Percentiles rank a stretch among this genome's conserved stretches.
phyloP scores from a whole-genome alignment of 768 basidiomycete species.

The Crepidotus variabilis region DNA sequence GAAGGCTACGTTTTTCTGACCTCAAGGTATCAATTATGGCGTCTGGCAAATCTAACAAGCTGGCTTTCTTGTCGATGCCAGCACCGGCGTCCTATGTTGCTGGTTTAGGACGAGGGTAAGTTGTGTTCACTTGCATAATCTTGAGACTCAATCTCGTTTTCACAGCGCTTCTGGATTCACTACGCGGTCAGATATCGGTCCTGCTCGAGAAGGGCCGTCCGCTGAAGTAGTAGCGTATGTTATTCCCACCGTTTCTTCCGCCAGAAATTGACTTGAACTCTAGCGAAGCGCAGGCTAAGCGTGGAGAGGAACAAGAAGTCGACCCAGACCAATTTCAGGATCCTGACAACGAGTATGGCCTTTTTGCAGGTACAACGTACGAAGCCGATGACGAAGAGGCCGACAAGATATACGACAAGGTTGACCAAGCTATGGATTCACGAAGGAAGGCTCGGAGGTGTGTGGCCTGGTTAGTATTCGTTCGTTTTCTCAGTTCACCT shows the following conservation, averaged over 20 bases:
- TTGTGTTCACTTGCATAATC: conserved; percentile 5
- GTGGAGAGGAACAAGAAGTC: conserved; percentile 85
- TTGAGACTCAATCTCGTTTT: conserved; percentile 11
- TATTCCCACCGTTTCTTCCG: not conserved
- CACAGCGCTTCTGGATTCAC: conserved; percentile 93
- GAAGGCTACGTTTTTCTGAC: not conserved
- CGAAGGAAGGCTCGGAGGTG: conserved; percentile 77
- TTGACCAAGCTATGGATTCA: conserved; percentile 88
- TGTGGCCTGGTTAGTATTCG: conserved; percentile 42
- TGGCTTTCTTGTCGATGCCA: conserved; percentile 87
- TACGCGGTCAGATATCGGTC: conserved; percentile 97
- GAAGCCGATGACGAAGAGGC: conserved; percentile 98
- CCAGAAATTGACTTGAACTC: not conserved
- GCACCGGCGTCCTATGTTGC: conserved; percentile 97
- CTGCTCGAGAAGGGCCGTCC: conserved; percentile 91
- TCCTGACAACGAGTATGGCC: conserved; percentile 94
- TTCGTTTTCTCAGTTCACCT: conserved; percentile 23
- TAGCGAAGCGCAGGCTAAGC: conserved; percentile 81
- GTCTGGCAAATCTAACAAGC: conserved; percentile 64
- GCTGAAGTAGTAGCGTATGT: conserved; percentile 87
- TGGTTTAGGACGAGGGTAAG: conserved; percentile 95
- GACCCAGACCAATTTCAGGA: conserved; percentile 94
- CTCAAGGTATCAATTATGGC: conserved; percentile 22
- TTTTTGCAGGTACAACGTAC: conserved; percentile 94
- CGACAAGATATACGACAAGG: conserved; percentile 90